Evolutionary conservation across 495 filamentous ascomycete species (phyloP), one percentile per base, ranked within the genome.

Genomic region (Aspergillus kassunensis): DNA sequence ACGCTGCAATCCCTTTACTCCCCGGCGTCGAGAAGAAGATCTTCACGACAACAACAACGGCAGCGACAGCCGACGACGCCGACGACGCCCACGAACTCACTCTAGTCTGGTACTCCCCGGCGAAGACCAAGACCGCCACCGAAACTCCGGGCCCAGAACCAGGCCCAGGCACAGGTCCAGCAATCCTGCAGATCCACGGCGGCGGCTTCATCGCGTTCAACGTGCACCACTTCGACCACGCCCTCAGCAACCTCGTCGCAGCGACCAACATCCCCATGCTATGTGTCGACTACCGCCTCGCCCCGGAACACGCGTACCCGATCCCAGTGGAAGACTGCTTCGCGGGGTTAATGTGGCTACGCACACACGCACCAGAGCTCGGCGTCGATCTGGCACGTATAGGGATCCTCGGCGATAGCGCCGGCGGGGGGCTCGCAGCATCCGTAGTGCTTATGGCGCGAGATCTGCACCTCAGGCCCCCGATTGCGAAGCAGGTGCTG

Each of bases 351-450:
- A 58, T 57, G 6, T 79, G 75, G 74, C 50, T 71, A 1, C 58
- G 69, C 51, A 36, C 61, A 21, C 57, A 74, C 46, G 73, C 75
- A 4, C 57, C 46, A 0, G 39, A 64, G 49, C 59, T 79, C 16
- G 57, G 53, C 13, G 59, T 81, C 21, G 79, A 88, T 54, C 81
- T 80, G 0, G 54, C 69, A 8, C 79, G 82, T 37, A 78, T 89
- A 21, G 78, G 80, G 7, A 78, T 86, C 21, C 73, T 80, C 49
- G 83, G 85, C 30, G 79, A 77, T 6, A 83, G 78, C 4, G 85
- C 84, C 1, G 86, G 85, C 5, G 84, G 78, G 1, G 78, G 67
- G 49, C 53, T 78, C 13, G 68, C 76, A 0, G 68, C 77, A 2
- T 65, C 56, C 1, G 55, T 76, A 12, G 61, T 67, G 3, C 51